A percentile compares a stretch with the other conserved stretches of the same genome.
phyloP scores from a whole-genome alignment of 306 rosid genomes.

The Trifolium pratense region DNA sequence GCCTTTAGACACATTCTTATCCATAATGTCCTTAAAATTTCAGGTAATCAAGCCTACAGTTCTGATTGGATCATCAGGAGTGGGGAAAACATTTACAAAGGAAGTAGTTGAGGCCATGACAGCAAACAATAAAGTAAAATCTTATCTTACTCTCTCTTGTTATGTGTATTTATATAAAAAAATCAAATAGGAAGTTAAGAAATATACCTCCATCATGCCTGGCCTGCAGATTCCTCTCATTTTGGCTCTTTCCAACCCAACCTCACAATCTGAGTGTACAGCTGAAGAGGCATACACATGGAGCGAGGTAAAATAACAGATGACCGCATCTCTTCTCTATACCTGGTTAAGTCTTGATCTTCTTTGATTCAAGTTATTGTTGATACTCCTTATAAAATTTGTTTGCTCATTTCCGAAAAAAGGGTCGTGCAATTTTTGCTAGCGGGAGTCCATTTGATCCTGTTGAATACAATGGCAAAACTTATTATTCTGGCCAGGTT shows the following conservation, averaged over 20 bases:
- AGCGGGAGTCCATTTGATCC: slow-evolving; percentile 98
- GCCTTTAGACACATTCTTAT: slow-evolving; percentile 11
- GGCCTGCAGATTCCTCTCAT: slow-evolving; percentile 81
- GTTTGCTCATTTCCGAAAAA: slow-evolving; percentile 13
- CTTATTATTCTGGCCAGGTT: slow-evolving; percentile 81
- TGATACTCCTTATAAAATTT: slow-evolving; percentile 8
- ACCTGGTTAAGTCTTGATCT: slow-evolving; percentile 25
- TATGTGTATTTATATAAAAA: neutral
- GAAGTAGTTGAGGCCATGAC: slow-evolving; percentile 81
- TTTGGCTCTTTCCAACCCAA: slow-evolving; percentile 91
- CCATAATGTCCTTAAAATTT: neutral
- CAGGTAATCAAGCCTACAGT: slow-evolving; percentile 88
- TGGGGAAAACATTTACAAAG: slow-evolving; percentile 79
- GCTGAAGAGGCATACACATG: slow-evolving; percentile 91
- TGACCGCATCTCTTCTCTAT: slow-evolving; percentile 1
- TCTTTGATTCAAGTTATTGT: slow-evolving; percentile 6
- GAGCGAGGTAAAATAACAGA: slow-evolving; percentile 65
- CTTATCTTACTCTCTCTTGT: slow-evolving; percentile 26
- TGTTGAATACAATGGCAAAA: slow-evolving; percentile 72
- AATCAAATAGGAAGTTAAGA: neutral
- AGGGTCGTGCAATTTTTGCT: slow-evolving; percentile 93
- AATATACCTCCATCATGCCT: slow-evolving; percentile 35
- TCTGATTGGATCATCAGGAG: slow-evolving; percentile 89
- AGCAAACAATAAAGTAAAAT: slow-evolving; percentile 65
- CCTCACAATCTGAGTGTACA: slow-evolving; percentile 93